phyloP scores from a whole-genome alignment of 495 filamentous ascomycete genomes.

The Amorphotheca resinae region DNA sequence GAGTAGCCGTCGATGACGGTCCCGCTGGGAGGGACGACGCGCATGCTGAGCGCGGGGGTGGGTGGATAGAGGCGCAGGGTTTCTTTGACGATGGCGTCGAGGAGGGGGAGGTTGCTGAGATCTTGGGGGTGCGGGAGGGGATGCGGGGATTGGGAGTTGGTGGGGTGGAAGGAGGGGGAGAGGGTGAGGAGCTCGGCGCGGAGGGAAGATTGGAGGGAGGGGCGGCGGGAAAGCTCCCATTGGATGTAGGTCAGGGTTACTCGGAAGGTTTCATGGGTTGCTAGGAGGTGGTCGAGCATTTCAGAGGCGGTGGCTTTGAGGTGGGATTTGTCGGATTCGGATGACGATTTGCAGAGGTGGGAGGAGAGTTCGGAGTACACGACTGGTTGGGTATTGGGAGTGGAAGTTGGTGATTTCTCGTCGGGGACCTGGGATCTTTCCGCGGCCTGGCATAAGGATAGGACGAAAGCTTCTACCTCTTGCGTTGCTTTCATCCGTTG shows the following conservation, averaged over 20 bases:
- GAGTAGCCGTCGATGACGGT: conserved; percentile 36
- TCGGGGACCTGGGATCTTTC: background rate
- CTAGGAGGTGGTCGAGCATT: conserved; percentile 64
- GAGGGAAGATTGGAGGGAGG: conserved; percentile 42
- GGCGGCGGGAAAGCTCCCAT: conserved; percentile 50
- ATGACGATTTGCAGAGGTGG: conserved; percentile 6
- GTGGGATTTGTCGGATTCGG: conserved; percentile 4
- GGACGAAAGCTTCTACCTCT: conserved; percentile 3
- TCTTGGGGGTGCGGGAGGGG: conserved; percentile 39
- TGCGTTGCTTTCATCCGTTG: conserved; percentile 1
- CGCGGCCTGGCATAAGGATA: conserved; percentile 4
- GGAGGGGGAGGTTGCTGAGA: conserved; percentile 52
- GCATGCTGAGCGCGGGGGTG: conserved; percentile 63
- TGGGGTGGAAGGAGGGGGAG: background rate
- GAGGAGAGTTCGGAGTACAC: conserved; percentile 8
- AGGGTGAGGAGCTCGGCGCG: conserved; percentile 48
- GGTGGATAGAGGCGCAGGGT: conserved; percentile 63
- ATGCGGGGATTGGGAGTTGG: conserved; percentile 5
- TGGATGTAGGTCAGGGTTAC: conserved; percentile 58
- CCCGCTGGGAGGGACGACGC: conserved; percentile 42
- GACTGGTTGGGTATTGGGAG: conserved; percentile 4
- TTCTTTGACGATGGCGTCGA: conserved; percentile 63
- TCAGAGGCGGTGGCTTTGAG: conserved; percentile 38
- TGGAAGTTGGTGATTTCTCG: background rate
- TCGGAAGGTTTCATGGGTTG: conserved; percentile 64